Conservation (phyloP, 1,284 basidiomycete species). For the Bondarzewia mesenterica region DNA sequence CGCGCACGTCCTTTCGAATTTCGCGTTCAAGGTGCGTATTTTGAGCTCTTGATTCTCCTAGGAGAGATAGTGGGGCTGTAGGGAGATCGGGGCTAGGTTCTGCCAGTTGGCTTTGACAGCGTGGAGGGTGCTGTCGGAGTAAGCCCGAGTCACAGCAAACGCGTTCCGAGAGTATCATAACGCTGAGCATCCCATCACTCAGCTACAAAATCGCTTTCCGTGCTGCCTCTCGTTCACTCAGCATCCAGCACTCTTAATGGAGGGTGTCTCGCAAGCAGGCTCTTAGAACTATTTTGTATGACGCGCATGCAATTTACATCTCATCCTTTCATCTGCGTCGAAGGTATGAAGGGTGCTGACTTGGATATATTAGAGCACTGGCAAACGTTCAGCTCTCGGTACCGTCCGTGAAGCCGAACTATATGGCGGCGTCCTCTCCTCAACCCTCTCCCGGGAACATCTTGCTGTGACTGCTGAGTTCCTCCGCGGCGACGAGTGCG, state of each 20-base stretch:
- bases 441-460: slow-evolving; percentile 84
- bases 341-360: too few species aligned
- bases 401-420: slow-evolving; percentile 91
- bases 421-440: slow-evolving; percentile 88
- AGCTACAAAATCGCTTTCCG: not conserved
- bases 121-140: too few species aligned
- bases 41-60: not conserved
- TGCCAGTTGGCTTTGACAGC: not conserved
- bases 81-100: not conserved
- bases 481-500: slow-evolving; percentile 93
- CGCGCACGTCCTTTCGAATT: slow-evolving; percentile 91
- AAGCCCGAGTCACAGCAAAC: too few species aligned
- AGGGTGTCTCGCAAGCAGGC: too few species aligned
- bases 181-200: not conserved
- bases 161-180: too few species aligned
- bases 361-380: slow-evolving; percentile 74
- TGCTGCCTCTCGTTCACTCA: too few species aligned
- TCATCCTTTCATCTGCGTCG: not conserved
- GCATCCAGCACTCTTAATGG: too few species aligned
- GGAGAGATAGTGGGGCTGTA: not conserved
- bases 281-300: too few species aligned
- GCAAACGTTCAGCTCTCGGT: slow-evolving; percentile 81
- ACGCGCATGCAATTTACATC: not conserved
- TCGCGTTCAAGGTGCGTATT: slow-evolving; percentile 84
- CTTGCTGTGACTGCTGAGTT: slow-evolving; percentile 88